A percentile compares a stretch with the other conserved stretches of the same genome.
Evolutionary conservation across 768 basidiomycete species (phyloP).

Genomic region (Xanthoconium purpureum): DNA sequence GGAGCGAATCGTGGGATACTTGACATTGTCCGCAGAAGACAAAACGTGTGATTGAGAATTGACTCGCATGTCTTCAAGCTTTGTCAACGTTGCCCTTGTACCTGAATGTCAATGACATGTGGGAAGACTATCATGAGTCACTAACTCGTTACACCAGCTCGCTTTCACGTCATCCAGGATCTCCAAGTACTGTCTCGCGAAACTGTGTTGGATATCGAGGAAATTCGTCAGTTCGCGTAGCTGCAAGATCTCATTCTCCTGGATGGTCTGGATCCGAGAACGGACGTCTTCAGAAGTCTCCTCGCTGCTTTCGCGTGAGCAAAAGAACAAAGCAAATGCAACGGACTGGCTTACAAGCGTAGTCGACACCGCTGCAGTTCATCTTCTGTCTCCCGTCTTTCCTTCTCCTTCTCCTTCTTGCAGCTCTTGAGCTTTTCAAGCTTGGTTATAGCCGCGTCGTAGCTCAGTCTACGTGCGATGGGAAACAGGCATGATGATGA

Average conservation of each 20-base stretch:
- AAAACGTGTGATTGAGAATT: slow-evolving; percentile 17
- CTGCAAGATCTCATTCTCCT: slow-evolving; percentile 73
- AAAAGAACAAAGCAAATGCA: neutral
- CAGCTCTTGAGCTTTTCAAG: slow-evolving; percentile 59
- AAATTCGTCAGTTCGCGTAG: slow-evolving; percentile 67
- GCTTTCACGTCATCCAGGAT: slow-evolving; percentile 66
- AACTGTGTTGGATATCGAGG: slow-evolving; percentile 72
- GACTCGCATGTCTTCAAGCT: slow-evolving; percentile 23
- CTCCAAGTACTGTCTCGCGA: slow-evolving; percentile 69
- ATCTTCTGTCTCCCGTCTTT: slow-evolving; percentile 73
- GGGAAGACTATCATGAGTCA: slow-evolving; percentile 1
- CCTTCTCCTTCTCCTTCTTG: slow-evolving; percentile 83
- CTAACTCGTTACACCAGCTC: slow-evolving; percentile 67
- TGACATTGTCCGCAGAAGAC: slow-evolving; percentile 24
- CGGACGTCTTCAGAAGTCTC: slow-evolving; percentile 84
- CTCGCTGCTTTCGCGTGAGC: slow-evolving; percentile 49
- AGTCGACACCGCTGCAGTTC: slow-evolving; percentile 69
- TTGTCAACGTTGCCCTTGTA: slow-evolving; percentile 30
- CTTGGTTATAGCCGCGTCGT: slow-evolving; percentile 73
- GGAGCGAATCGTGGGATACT: slow-evolving; percentile 34
- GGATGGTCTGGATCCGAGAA: slow-evolving; percentile 74
- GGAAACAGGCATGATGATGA: neutral
- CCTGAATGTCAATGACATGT: slow-evolving; percentile 4
- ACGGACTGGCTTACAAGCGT: slow-evolving; percentile 61
- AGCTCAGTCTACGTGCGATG: slow-evolving; percentile 52